Evolutionary conservation across 192 early-diverging fungal genomes (phyloP), one percentile per base, ranked within the genome.

Genomic region (Mortierella hygrophila): DNA sequence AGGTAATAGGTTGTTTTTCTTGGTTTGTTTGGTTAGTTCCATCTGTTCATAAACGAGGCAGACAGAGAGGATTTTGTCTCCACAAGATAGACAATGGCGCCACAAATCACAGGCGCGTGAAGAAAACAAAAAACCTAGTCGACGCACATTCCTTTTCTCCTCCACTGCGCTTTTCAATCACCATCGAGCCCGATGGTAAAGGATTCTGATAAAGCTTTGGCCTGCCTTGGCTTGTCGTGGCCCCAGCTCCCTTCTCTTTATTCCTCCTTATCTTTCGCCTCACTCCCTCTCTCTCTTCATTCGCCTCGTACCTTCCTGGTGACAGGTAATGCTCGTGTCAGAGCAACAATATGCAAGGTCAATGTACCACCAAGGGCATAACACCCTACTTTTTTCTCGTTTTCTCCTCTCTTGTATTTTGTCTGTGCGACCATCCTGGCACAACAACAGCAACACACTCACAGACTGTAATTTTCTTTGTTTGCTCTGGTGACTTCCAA

Each of bases 371-470:
- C 60, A 60, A 23, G 3, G 5, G 9, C n/a, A 60, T 60, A 60
- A 60, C n/a, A 32, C 29, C 29, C 60, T 65, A 29, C 29, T 15
- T 65, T 32, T 65, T 57, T 57, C 9, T 57, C 3, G 2, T 49
- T 65, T 57, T 57, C 9, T 57, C 9, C 29, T 63, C 60, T 32
- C n/a, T 52, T 20, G 16, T 52, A 16, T 52, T 63, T 65, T 32
- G 60, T 65, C 60, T 65, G 60, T 65, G 60, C 60, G 29, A 65
- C 60, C 29, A 65, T 57, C 29, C 60, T 29, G 60, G 60, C 60
- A 11, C 60, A 65, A 65, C 21, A 65, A 13, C 11, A 65, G 11
- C 49, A 32, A n/a, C n/a, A 65, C 60, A 65, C n/a, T 26, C 21
- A n/a, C 55, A 35, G 35, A 32, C 9, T 32, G 29, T 65, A 32